phyloP scores from a whole-genome alignment of 768 basidiomycete species.

The Pleurotus tuoliensis region DNA sequence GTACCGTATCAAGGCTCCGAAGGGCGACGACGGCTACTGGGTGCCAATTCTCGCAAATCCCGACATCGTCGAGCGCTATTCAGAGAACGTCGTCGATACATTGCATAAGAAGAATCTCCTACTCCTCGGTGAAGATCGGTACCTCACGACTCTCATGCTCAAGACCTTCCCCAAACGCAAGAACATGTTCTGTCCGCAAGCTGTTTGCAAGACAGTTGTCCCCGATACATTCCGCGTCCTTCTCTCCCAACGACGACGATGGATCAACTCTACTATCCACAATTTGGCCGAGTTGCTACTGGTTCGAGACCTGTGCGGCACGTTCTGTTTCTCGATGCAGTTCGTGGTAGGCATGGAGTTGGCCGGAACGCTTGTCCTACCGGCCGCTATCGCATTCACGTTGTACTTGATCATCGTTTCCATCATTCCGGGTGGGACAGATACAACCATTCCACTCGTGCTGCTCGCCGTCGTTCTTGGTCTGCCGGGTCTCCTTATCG shows the following conservation, averaged over 20 bases:
- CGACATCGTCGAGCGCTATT: conserved; percentile 98
- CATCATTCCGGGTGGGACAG: conserved; percentile 74
- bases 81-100: conserved; percentile 98
- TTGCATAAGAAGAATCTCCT: conserved; percentile 99
- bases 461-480: conserved; percentile 93
- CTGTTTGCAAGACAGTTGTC: conserved; percentile 97
- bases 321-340: conserved; percentile 99
- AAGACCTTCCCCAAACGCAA: conserved; percentile 99
- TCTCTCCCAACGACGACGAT: conserved; percentile 93
- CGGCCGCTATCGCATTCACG: conserved; percentile 97
- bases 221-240: conserved; percentile 94
- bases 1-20: conserved; percentile 99
- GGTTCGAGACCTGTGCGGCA: conserved; percentile 97
- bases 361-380: conserved; percentile 91
- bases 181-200: conserved; percentile 98
- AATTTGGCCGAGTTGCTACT: conserved; percentile 93
- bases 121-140: conserved; percentile 98
- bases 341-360: conserved; percentile 99
- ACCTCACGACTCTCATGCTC: conserved; percentile 93
- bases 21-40: conserved; percentile 94
- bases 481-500: conserved; percentile 92
- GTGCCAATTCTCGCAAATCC: conserved; percentile 98
- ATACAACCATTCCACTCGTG: conserved; percentile 86
- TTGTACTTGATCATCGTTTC: conserved; percentile 88
- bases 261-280: conserved; percentile 99